Base-by-base conservation (phyloP, 768 basidiomycete species). In the Amanita jacksonii region DNA sequence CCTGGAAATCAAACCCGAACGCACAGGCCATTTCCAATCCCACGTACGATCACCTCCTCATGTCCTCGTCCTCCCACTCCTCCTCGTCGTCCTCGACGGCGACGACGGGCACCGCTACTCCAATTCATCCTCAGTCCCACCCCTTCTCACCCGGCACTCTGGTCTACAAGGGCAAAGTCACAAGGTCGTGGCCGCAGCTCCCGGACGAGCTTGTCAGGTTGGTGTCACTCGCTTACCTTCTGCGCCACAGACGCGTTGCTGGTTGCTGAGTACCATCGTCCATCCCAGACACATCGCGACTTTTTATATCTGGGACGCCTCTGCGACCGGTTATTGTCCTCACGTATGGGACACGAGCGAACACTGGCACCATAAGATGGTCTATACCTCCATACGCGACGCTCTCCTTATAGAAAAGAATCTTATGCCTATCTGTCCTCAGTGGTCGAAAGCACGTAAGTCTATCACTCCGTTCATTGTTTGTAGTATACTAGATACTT, bases 341-440 rank as follows among this genome's bases (percentile, higher is more conserved):
- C 62, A 63, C 52, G 53, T 60, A 54, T 59, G 68, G 68, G 71
- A 73, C n/a, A 45, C 58, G 33, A 70, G 67, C 44, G 72, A 77
- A 37, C 57, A 65, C 10, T 85, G 81, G 82, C 72, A 74, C 34
- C 67, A 69, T 8, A 66, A 79, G 47, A 74, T 81, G 61, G 72
- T 79, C 1, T 85, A 74, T 57, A 67, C 70, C 8, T 65, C 70
- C 36, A 59, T 85, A 51, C 79, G 81, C 57, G 79, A 84, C 64
- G 72, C 75, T 15, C 57, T 63, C 18, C 72, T 77, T 8, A 56
- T 84, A 16, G 80, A 83, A 51, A 63, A 56, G 54, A 68, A 67
- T 49, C 53, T 85, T 41, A 83, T 83, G 80, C 53, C 61, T 31
- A 65, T 83, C 48, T 80, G 77, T 54, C 73, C 74, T 0, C 54